Base-by-base conservation (phyloP, 768 basidiomycete species). In the Mycena venus region DNA sequence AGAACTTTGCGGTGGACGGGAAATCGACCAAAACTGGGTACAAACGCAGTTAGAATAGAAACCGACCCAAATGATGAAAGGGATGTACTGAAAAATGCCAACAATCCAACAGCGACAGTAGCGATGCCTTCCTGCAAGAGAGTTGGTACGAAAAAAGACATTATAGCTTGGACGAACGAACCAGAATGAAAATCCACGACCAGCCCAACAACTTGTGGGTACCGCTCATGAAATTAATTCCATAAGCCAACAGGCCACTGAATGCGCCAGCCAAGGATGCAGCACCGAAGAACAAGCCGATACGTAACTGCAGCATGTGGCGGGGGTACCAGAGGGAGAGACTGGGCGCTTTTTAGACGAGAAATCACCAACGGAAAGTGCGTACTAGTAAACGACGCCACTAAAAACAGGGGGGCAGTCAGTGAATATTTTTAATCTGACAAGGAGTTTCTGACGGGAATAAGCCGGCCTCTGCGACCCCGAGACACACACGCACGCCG, bases 261-360 rank as follows among this genome's bases (percentile, higher is more conserved):
- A 92, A 91, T 9, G 91, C 91, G 17, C 91, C 92, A 3, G 91
- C 90, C 44, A 91, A 76, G 11, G 91, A 90, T 12, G 92, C 92
- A 19, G 92, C 90, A 11, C 91, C 90, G 76, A 91, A 91, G 86
- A 94, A 93, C 3, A 92, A 77, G 4, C 88, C 91, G 38, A 93
- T 85, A 12, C 92, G 89, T 69, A 87, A 85, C 75, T 92, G 92
- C 31, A 91, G 83, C 81, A 87, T 85, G 75, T 92, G 86, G 15
- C 91, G 87, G 12, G 91, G 91, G 73, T 94, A 94, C 92, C 92
- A 94, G n/a, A 92, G 82, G 4, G 90, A 91, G 23, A 94, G 83
- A 75, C 90, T 92, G 27, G 8, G 44, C n/a, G 34, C 19, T 5
- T 64, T 19, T 31, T 61, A 62, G 49, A 4, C 44, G 4, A 63